Conservation (phyloP, 2,329 filamentous ascomycete species). For the Helotiales sp. region DNA sequence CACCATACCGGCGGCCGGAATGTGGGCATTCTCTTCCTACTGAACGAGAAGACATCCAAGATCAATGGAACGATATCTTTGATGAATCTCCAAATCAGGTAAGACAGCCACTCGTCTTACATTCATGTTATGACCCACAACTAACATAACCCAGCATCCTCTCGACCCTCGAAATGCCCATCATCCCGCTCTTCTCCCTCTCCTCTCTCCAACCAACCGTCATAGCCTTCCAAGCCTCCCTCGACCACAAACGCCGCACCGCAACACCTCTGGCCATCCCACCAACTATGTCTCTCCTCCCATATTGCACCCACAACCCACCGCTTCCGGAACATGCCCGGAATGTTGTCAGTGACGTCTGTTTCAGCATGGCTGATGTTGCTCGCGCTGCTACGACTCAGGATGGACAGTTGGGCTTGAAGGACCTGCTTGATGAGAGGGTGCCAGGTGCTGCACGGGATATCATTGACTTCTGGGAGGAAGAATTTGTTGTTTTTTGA, state of each 20-base stretch:
- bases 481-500: slow-evolving; percentile 38
- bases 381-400: slow-evolving; percentile 34
- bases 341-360: slow-evolving; percentile 43
- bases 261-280: slow-evolving; percentile 13
- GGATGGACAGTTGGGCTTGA: slow-evolving; percentile 35
- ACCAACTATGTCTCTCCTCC: slow-evolving; percentile 35
- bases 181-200: slow-evolving; percentile 37
- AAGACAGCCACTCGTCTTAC: background rate
- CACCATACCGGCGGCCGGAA: slow-evolving; percentile 40
- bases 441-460: slow-evolving; percentile 29
- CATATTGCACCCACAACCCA: slow-evolving; percentile 37
- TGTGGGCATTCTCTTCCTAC: slow-evolving; percentile 42
- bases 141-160: slow-evolving; percentile 35
- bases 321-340: slow-evolving; percentile 41
- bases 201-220: slow-evolving; percentile 35
- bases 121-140: background rate
- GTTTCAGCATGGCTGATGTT: slow-evolving; percentile 37
- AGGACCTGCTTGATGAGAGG: slow-evolving; percentile 33
- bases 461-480: slow-evolving; percentile 42
- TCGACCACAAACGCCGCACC: slow-evolving; percentile 22
- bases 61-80: slow-evolving; percentile 35
- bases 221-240: slow-evolving; percentile 37
- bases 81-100: slow-evolving; percentile 42
- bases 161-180: slow-evolving; percentile 38
- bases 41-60: slow-evolving; percentile 32